Evolutionary conservation across 495 filamentous ascomycete species (phyloP), one percentile per base, ranked within the genome.

Genomic region (Aspergillus baeticus): DNA sequence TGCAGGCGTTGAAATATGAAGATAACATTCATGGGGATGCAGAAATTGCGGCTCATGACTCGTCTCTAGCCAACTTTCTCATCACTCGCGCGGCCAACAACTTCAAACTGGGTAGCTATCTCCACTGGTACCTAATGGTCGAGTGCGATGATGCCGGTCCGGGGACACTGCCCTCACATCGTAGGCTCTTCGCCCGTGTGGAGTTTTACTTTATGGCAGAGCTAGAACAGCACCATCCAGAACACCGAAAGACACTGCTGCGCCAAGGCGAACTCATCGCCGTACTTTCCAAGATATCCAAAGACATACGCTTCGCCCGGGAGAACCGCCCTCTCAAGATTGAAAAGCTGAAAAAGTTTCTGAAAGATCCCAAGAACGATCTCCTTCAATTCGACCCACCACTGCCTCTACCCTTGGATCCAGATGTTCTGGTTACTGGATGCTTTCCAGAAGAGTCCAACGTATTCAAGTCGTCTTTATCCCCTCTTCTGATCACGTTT

Each of bases 41-140:
- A 10, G 82, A 89, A 37, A 84, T 84, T 17, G 81, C 83, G 7
- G 80, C 85, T 2, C 84, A 84, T 54, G 91, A 96, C 58, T 96
- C 92, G 3, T 96, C 92, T 0, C 77, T 99, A 7, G 95, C 91
- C 15, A 82, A 84, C 37, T 98, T 99, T 68, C 80, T 99, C 10
- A 92, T 99, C 48, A 81, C 84, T 0, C 81, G 95, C 33, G 93
- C 95, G 8, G 85, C 87, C 13, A 82, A 87, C 50, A 96, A 93
- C 62, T 86, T 95, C 61, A 88, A 88, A 51, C 82, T 99, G 1
- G 94, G 92, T 5, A 99, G 94, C 66, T 96, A 91, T 67, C 82
- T 99, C 43, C 91, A 95, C 69, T 99, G 94, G 94, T 99, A 98
- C 68, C 78, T 99, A 1, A 96, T 96, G 84, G 95, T 98, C 3